These are phyloP conservation scores for Komagataella pastoris DNA, from an alignment of 805 yeast species.

Conservation along the genomic window DNA sequence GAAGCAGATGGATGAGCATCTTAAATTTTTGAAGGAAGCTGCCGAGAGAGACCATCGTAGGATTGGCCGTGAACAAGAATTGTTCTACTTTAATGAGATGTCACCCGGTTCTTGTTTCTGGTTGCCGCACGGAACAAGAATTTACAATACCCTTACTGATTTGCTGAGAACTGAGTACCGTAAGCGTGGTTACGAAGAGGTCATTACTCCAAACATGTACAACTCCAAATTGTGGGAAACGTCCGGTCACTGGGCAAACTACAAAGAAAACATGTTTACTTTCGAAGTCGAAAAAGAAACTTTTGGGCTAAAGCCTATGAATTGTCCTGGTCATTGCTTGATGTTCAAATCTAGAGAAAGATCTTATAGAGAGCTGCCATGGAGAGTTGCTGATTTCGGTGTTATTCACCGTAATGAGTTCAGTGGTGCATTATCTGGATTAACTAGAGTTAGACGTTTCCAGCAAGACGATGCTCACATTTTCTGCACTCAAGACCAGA, in stretches of 20 bases:
- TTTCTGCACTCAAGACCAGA: slow-evolving; percentile 89
- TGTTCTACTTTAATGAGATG: slow-evolving; percentile 90
- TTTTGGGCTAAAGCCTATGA: slow-evolving; percentile 86
- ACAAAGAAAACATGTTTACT: slow-evolving; percentile 94
- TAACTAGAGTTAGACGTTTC: slow-evolving; percentile 96
- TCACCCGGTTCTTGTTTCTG: slow-evolving; percentile 98
- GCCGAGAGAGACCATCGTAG: slow-evolving; percentile 92
- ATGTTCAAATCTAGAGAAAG: slow-evolving; percentile 87
- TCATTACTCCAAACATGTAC: slow-evolving; percentile 98
- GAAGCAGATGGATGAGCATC: slow-evolving; percentile 86
- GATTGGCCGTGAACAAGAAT: slow-evolving; percentile 92
- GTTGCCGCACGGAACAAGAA: slow-evolving; percentile 98
- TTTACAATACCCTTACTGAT: slow-evolving; percentile 77
- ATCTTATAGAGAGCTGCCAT: slow-evolving; percentile 92
- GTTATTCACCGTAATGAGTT: slow-evolving; percentile 95
- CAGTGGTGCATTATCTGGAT: slow-evolving; percentile 87
- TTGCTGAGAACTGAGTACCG: slow-evolving; percentile 75
- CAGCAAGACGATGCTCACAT: slow-evolving; percentile 99
- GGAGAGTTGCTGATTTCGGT: slow-evolving; percentile 98
- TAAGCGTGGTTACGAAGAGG: slow-evolving; percentile 94
- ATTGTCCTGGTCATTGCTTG: slow-evolving; percentile 74
- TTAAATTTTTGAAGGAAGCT: slow-evolving; percentile 92
- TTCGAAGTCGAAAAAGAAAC: slow-evolving; percentile 95
- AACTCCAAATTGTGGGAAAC: slow-evolving; percentile 96
- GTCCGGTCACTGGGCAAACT: slow-evolving; percentile 98